Base-by-base conservation (phyloP, 768 basidiomycete species). In the Asterophora parasitica region DNA sequence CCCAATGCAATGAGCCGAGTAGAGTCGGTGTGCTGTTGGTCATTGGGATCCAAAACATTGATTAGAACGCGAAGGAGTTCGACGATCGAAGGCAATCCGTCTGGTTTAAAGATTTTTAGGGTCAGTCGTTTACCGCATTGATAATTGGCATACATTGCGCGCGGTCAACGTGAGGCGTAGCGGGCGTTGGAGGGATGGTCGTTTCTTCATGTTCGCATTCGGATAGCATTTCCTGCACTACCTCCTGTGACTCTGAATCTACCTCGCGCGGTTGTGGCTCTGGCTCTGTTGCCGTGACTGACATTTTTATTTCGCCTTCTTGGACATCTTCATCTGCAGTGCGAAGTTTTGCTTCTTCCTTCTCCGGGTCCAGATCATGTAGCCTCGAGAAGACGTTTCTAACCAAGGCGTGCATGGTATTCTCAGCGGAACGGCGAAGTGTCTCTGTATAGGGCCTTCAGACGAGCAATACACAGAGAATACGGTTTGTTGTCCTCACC, bases 11-110 rank as follows among this genome's bases (percentile, higher is more conserved):
- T 85, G 7, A 95, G 74, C 11, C 96, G 83, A 44, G 94, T 96
- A 4, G 93, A 92, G 63, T 98, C 96, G 3, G 96, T 97, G 62
- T 98, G 95, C 44, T 92, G 82, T 55, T 91, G 88, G 61, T 95
- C 92, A 56, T 81, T 88, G 15, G 96, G 96, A 65, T 98, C 92
- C 41, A 99, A 75, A 33, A 99, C 89, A 57, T 95, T 92, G 60
- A 97, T 83, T 46, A 99, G 79, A 28, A 98, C 96, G 2, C 94
- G 85, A 30, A 98, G 74, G 5, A 99, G 82, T 62, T 97, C 95
- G 13, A 92, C 70, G 34, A 96, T 84, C 10, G 96, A 93, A 3
- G 93, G 91, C 28, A 97, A 78, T 10, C 95, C 95, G 65, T 91
- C 95, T 78, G 68, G 61, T 49, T 54, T 44, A 10, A 27, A 20